Percentiles rank a stretch among this genome's conserved stretches.
Conservation (phyloP, 345 rosid species). For the Citrus inodora region DNA sequence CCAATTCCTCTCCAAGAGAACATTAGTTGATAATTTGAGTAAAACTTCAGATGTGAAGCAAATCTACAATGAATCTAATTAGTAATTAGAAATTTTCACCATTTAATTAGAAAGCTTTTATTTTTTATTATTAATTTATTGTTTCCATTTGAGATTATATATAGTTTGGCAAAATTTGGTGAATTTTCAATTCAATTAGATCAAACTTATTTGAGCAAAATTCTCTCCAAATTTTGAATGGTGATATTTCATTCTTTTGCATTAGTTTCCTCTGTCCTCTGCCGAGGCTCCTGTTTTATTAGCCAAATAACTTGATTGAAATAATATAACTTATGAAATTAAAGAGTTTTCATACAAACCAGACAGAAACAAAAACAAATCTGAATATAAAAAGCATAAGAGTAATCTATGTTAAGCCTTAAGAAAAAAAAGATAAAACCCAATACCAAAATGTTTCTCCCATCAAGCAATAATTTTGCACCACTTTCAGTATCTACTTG, state of each 20-base stretch:
- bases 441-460: constrained; percentile 79
- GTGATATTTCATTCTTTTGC: not conserved
- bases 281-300: not conserved
- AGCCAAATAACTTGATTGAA: not conserved
- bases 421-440: not conserved
- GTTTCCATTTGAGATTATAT: not conserved
- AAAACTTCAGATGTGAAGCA: not conserved
- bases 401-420: not conserved
- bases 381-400: not conserved
- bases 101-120: too few relatives aligned
- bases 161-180: not conserved
- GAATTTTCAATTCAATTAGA: not conserved
- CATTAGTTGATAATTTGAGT: not conserved
- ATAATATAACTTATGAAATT: not conserved
- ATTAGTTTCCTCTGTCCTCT: not conserved
- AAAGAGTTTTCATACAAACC: not conserved
- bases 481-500: constrained; percentile 82
- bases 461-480: constrained; percentile 82
- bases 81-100: not conserved
- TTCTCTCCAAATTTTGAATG: not conserved
- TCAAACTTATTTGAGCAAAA: not conserved
- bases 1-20: not conserved
- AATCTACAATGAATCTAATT: not conserved
- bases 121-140: too few relatives aligned
- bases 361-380: constrained; percentile 1